Conservation (phyloP, 2,329 filamentous ascomycete species). For the Chaetomium olivaceum region DNA sequence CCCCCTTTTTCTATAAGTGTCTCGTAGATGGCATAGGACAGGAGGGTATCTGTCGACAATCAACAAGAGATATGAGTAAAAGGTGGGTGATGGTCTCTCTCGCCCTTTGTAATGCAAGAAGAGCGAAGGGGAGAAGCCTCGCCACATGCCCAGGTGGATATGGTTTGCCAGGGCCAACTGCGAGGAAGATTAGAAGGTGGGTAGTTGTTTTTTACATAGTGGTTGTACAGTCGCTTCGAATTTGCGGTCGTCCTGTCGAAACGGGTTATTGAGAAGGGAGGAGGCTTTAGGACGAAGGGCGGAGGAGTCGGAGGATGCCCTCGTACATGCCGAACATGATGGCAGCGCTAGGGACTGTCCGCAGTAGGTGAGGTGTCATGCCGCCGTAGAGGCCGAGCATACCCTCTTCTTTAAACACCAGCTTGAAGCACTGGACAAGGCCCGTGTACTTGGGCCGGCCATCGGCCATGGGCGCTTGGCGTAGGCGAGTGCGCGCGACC, state of each 20-base stretch:
- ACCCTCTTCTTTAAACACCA: conserved; percentile 86
- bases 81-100: not conserved
- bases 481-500: conserved; percentile 79
- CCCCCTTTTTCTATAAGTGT: conserved; percentile 14
- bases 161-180: not conserved
- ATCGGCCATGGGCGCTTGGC: conserved; percentile 75
- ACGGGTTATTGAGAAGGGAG: not conserved
- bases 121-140: not conserved
- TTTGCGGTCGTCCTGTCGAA: not conserved
- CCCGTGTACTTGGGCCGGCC: conserved; percentile 83
- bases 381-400: conserved; percentile 85
- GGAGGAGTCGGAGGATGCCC: conserved; percentile 53
- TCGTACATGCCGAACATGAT: conserved; percentile 95
- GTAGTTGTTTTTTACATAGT: conserved; percentile 12
- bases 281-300: conserved; percentile 32
- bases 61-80: not conserved
- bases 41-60: conserved; percentile 13
- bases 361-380: conserved; percentile 85
- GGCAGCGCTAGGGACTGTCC: conserved; percentile 86
- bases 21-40: conserved; percentile 14
- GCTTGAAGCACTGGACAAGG: conserved; percentile 81
- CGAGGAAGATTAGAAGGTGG: conserved; percentile 2
- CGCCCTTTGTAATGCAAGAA: not conserved
- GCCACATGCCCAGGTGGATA: too few relatives aligned
- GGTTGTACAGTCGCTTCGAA: conserved; percentile 15